Conservation (phyloP, 306 rosid genomes). For the Rosa lucieae region DNA sequence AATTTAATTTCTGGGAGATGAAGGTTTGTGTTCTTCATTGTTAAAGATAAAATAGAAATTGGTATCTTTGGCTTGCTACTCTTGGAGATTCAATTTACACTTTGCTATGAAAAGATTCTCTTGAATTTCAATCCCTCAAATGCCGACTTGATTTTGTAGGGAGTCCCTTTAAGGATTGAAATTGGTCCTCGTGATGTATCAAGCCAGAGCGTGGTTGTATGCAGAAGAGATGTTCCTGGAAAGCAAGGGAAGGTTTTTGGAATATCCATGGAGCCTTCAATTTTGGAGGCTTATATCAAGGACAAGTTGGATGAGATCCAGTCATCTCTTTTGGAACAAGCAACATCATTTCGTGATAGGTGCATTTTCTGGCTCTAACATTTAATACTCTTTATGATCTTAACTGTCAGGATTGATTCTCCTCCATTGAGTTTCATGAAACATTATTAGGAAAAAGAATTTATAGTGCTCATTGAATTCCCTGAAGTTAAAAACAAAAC, state of each 20-base stretch:
- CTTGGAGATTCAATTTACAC: neutral
- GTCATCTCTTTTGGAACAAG: slow-evolving; percentile 62
- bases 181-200: slow-evolving; percentile 95
- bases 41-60: slow-evolving; percentile 3
- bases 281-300: slow-evolving; percentile 71
- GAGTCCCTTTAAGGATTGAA: slow-evolving; percentile 95
- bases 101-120: neutral
- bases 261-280: slow-evolving; percentile 80
- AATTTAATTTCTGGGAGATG: slow-evolving; percentile 99
- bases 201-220: slow-evolving; percentile 79
- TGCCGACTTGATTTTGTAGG: slow-evolving; percentile 49
- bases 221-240: slow-evolving; percentile 94
- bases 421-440: neutral
- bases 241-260: slow-evolving; percentile 95
- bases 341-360: slow-evolving; percentile 89
- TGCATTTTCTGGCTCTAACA: slow-evolving; percentile 26
- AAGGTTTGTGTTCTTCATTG: slow-evolving; percentile 54
- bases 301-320: slow-evolving; percentile 86
- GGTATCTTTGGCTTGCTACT: slow-evolving; percentile 13
- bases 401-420: neutral
- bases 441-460: neutral
- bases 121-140: slow-evolving; percentile 9
- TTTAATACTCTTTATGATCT: neutral
- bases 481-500: neutral
- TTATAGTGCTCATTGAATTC: neutral